Base-by-base conservation (phyloP, 2,329 filamentous ascomycete species). In the Rhexocercosporidium sp. region DNA sequence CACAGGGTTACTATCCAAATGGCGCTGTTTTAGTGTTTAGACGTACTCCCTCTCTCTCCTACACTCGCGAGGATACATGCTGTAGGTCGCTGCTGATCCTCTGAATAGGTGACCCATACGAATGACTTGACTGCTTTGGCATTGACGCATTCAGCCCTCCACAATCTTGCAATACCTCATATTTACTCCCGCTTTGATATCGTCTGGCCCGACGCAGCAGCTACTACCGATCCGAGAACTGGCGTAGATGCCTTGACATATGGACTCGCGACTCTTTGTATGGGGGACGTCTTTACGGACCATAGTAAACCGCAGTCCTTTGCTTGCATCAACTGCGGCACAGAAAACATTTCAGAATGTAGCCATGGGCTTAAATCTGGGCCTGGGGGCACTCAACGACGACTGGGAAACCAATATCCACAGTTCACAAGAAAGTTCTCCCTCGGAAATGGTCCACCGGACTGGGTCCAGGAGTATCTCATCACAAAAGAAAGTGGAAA, bases 171-270 rank as follows among this genome's bases (percentile, higher is more conserved):
- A 0, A 89, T 93, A 27, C 92, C 92, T 20, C 88, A 90, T 73
- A 93, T 96, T 71, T 96, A 96, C 80, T 91, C 91, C 20, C 88
- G 91, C 68, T 96, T 96, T 79, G 92, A 96, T 76, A 96, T 96
- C 70, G 91, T 95, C 49, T 96, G 93, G 93, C 92, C 92, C 0
- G 92, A 95, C 75, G 87, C 87, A 37, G 85, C 86, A 70, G 82
- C 86, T 8, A 84, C 88, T 9, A 82, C 86, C 1, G 88, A 91
- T 72, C 88, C 90, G 63, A 85, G 89, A 51, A 88, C 88, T 47
- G 91, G 90, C 66, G 92, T 96, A 34, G 92, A 96, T 80, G 92
- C 92, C 46, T 86, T 96, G 54, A 94, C 92, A 0, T 95, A 93
- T 76, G 92, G 93, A 6, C 82, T 96, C 22, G 89, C 92, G 14